Evolutionary conservation across 2,329 filamentous ascomycete genomes (phyloP), one percentile per base, ranked within the genome.

Genomic region (Cordyceps militaris): DNA sequence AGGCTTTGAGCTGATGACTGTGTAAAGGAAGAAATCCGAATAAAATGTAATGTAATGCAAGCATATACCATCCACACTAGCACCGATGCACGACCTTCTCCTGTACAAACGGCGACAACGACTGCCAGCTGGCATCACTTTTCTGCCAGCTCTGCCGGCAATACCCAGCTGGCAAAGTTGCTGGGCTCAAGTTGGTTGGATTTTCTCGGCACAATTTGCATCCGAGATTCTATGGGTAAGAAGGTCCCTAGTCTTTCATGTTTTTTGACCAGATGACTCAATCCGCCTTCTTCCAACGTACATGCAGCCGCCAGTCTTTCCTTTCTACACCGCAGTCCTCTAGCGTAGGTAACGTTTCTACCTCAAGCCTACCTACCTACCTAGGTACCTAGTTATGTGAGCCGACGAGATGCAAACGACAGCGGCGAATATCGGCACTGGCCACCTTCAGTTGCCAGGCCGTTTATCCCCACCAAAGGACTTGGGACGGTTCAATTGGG

Each of bases 1-100:
- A 79, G 66, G 76, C 84, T n/a, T 66, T 86, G 67, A 73, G 76
- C 51, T 73, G 65, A 69, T 24, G 38, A 19, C 19, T 13, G 5
- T 36, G 11, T 28, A 38, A 44, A 21, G 26, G 28, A 36, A 11
- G 9, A 14, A 10, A 34, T 23, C n/a, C n/a, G 14, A 51, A 57
- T 34, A 49, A 8, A 47, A 48, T 30, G 13, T 7, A 26, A 43
- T 11, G 26, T 13, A 23, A 38, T 44, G 10, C 38, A 44, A 36
- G 52, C 30, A 38, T 8, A 34, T 1, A 23, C 19, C 21, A 24
- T 34, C 5, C 21, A 32, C 7, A 13, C 14, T 26, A 13, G 9
- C 3, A 6, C 13, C 16, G 6, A 21, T 53, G n/a, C 36, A 6
- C 19, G 19, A 16, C 32, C 4, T 8, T 4, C 13, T 54, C 13